Conservation (phyloP, 1,139 yeast genomes). For the Meyerozyma guilliermondii region DNA sequence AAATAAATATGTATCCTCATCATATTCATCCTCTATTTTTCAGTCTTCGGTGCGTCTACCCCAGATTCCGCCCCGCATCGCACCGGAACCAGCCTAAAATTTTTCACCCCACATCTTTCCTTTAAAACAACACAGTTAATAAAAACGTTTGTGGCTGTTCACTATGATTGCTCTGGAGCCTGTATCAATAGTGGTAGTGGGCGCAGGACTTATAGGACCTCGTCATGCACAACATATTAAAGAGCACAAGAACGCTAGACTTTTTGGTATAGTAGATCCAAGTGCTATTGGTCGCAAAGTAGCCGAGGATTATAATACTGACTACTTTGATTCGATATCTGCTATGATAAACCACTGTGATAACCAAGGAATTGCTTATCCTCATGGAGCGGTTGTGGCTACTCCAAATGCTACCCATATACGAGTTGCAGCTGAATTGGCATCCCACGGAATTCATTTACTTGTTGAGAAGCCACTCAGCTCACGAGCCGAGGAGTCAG, state of each 20-base stretch:
- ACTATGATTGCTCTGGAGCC: conserved; percentile 14
- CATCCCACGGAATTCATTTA: conserved; percentile 27
- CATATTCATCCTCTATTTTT: too few relatives aligned
- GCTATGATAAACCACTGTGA: conserved; percentile 5
- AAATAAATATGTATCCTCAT: too few relatives aligned
- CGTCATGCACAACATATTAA: conserved; percentile 34
- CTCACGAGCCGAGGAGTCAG: conserved; percentile 26
- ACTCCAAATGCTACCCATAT: conserved; percentile 40
- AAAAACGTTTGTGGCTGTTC: not conserved
- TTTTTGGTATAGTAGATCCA: conserved; percentile 35
- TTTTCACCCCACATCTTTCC: not conserved
- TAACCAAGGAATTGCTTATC: conserved; percentile 8
- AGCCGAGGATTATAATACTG: conserved; percentile 4
- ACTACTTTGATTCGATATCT: conserved; percentile 3
- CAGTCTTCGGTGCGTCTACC: not conserved
- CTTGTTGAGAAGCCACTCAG: conserved; percentile 37
- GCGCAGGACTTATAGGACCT: conserved; percentile 41
- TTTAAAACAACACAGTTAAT: not conserved
- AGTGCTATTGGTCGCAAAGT: conserved; percentile 15
- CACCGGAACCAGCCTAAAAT: conserved; percentile 1
- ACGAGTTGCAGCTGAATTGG: conserved; percentile 27
- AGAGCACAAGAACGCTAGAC: conserved; percentile 19
- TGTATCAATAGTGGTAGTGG: conserved; percentile 23
- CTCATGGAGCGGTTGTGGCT: conserved; percentile 37
- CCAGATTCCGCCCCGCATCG: not conserved